Base-by-base conservation (phyloP, 179 eudicot genomes). In the Beta lomatogona region DNA sequence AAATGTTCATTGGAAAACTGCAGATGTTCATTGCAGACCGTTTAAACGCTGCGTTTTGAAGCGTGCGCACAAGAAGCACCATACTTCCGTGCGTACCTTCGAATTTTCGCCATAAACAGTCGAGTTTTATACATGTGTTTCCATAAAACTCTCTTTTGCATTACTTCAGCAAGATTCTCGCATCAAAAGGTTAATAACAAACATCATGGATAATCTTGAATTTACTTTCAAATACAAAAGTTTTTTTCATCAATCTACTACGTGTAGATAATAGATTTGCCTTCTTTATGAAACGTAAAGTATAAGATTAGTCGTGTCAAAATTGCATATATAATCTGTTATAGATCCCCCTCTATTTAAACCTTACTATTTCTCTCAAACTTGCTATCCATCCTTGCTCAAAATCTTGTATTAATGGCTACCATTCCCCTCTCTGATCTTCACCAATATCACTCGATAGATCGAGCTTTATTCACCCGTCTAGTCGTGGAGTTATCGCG, bases 351-450 rank as follows among this genome's bases (percentile, higher is more conserved):
- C 58, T 22, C 53, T 58, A 82, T 76, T 14, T 70, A 82, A 60
- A 1, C 53, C 22, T 13, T 36, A 31, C 73, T 44, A 69, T 0
- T 44, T 41, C 52, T 69, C 52, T 7, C 13, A 54, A 73, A 18
- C 14, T 21, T 63, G 19, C 14, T 14, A 54, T 60, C 36, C 28
- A 9, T 15, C 58, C 3, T 68, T 36, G n/a, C 22, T 68, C 52
- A 44, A 41, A 41, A 16, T 5, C 9, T 15, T 41, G 4, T 15
- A 15, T 14, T 46, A 71, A 80, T 84, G 86, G n/a, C 54, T 41
- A 50, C 31, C 45, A 77, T 80, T 57, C n/a, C 78, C 22, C 83
- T 80, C 18, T 10, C 25, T 25, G 81, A 77, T 53, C 76, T 84
- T 74, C 71, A 77, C 75, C 71, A 54, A 57, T 80, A 63, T 54